These are phyloP conservation scores for Rhodocollybia butyracea DNA, from an alignment of 768 basidiomycete genomes.

Conservation along the genomic window DNA sequence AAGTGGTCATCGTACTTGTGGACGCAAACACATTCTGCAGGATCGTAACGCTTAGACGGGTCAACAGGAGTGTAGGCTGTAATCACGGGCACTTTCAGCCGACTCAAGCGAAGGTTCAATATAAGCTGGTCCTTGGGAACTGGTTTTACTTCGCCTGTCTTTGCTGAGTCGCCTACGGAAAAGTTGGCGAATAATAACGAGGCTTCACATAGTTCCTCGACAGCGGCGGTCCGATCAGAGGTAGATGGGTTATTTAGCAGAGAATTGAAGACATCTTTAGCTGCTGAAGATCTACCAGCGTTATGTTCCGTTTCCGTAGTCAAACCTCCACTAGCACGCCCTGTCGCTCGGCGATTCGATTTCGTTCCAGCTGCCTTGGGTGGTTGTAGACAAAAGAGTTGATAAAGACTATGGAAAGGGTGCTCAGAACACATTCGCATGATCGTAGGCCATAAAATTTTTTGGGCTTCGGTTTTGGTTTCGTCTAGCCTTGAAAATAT, in stretches of 20 bases:
- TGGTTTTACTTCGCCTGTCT: conserved; percentile 23
- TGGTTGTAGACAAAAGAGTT: conserved; percentile 72
- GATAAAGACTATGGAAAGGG: conserved; percentile 91
- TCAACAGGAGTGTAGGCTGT: conserved; percentile 73
- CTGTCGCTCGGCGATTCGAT: conserved; percentile 40
- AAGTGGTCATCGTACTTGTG: conserved; percentile 56
- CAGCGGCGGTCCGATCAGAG: conserved; percentile 39
- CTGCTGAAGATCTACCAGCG: conserved; percentile 53
- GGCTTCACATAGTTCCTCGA: conserved; percentile 62
- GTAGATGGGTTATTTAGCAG: conserved; percentile 39
- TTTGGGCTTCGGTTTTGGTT: conserved; percentile 15
- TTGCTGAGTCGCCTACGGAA: conserved; percentile 32
- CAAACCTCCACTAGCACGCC: conserved; percentile 25
- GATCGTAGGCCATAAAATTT: conserved; percentile 58
- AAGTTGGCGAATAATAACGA: conserved; percentile 73
- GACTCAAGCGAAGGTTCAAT: conserved; percentile 33
- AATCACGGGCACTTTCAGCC: conserved; percentile 78
- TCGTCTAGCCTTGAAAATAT: conserved; percentile 81
- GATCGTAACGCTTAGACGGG: conserved; percentile 59
- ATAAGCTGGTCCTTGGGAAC: conserved; percentile 49
- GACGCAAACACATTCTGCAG: conserved; percentile 62
- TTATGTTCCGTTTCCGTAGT: conserved; percentile 13
- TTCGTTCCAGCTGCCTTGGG: conserved; percentile 18
- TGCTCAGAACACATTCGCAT: conserved; percentile 83
- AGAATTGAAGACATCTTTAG: conserved; percentile 54